Evolutionary conservation across 106 monocot genomes (phyloP).

Genomic region (Xerophyta viscosa): DNA sequence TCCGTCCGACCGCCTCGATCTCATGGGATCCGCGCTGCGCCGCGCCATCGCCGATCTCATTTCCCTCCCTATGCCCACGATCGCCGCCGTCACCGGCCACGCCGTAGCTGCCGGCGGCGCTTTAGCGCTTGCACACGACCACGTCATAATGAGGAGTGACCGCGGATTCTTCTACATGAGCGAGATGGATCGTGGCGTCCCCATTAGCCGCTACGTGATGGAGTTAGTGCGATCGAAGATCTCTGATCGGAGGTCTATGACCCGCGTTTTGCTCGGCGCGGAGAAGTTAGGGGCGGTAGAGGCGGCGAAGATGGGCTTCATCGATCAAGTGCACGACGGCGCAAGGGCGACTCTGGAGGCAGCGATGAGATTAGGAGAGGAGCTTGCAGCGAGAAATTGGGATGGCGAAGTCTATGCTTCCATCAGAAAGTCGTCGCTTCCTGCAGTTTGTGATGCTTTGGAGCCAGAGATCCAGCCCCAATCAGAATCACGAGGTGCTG

Average conservation of each 20-base stretch:
- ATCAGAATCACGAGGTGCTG: too few relatives aligned
- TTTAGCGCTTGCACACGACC: slow-evolving; percentile 60
- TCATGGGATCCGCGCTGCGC: slow-evolving; percentile 21
- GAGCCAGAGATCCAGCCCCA: too few relatives aligned
- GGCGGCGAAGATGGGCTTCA: slow-evolving; percentile 34
- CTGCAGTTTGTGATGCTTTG: slow-evolving; percentile 19
- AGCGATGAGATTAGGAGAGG: slow-evolving; percentile 44
- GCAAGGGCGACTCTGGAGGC: slow-evolving; percentile 27
- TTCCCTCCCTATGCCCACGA: slow-evolving; percentile 66
- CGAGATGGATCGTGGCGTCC: slow-evolving; percentile 54
- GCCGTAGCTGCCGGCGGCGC: slow-evolving; percentile 53
- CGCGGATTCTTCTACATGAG: slow-evolving; percentile 86
- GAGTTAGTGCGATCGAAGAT: slow-evolving; percentile 44
- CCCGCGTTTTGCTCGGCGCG: slow-evolving; percentile 40
- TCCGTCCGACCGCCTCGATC: slow-evolving; percentile 9
- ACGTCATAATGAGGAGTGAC: slow-evolving; percentile 59
- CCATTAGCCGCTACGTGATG: slow-evolving; percentile 39
- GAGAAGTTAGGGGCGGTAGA: slow-evolving; percentile 41
- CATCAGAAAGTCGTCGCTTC: slow-evolving; percentile 27
- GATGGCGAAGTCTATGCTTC: slow-evolving; percentile 37
- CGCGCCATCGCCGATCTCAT: slow-evolving; percentile 39
- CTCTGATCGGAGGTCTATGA: slow-evolving; percentile 17
- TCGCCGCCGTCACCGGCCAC: slow-evolving; percentile 80
- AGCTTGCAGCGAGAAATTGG: slow-evolving; percentile 43
- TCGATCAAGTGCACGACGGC: slow-evolving; percentile 29